phyloP scores from a whole-genome alignment of 2,329 filamentous ascomycete genomes.

The Rhytidhysteron rufulum region DNA sequence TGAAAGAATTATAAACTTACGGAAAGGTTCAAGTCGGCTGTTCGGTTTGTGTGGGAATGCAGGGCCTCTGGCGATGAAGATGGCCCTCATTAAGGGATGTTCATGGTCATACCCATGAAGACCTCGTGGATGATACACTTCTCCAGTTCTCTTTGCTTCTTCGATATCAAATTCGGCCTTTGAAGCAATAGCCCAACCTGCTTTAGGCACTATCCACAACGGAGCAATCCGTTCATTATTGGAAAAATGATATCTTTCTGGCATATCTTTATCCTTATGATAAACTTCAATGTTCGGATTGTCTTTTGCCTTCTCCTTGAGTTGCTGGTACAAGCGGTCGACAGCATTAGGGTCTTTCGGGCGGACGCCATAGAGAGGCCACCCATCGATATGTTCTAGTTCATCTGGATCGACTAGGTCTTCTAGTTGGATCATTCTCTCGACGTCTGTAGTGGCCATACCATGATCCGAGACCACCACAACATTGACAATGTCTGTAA shows the following conservation, averaged over 20 bases:
- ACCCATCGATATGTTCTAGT: slow-evolving; percentile 84
- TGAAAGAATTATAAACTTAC: slow-evolving; percentile 53
- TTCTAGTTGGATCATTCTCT: slow-evolving; percentile 82
- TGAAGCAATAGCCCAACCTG: slow-evolving; percentile 87
- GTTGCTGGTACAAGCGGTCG: slow-evolving; percentile 60
- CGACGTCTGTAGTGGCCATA: slow-evolving; percentile 87
- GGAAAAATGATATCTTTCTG: slow-evolving; percentile 84
- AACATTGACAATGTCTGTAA: slow-evolving; percentile 87
- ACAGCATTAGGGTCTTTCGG: slow-evolving; percentile 69
- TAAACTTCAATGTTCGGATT: slow-evolving; percentile 81
- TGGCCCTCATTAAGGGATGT: slow-evolving; percentile 91
- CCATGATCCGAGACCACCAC: slow-evolving; percentile 97
- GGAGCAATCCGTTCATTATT: slow-evolving; percentile 88
- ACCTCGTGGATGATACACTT: slow-evolving; percentile 74
- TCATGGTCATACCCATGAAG: slow-evolving; percentile 95
- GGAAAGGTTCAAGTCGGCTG: slow-evolving; percentile 75
- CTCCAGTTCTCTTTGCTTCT: slow-evolving; percentile 59
- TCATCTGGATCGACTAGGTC: slow-evolving; percentile 75
- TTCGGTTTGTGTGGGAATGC: slow-evolving; percentile 85
- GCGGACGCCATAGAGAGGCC: slow-evolving; percentile 86
- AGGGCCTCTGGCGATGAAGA: slow-evolving; percentile 88
- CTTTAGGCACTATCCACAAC: slow-evolving; percentile 87
- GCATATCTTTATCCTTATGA: slow-evolving; percentile 83
- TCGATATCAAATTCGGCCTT: slow-evolving; percentile 73
- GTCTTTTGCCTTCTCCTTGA: slow-evolving; percentile 51